These are phyloP conservation scores for Ascocoryne sarcoides DNA, from an alignment of 2,329 filamentous ascomycete genomes.

Conservation along the genomic window DNA sequence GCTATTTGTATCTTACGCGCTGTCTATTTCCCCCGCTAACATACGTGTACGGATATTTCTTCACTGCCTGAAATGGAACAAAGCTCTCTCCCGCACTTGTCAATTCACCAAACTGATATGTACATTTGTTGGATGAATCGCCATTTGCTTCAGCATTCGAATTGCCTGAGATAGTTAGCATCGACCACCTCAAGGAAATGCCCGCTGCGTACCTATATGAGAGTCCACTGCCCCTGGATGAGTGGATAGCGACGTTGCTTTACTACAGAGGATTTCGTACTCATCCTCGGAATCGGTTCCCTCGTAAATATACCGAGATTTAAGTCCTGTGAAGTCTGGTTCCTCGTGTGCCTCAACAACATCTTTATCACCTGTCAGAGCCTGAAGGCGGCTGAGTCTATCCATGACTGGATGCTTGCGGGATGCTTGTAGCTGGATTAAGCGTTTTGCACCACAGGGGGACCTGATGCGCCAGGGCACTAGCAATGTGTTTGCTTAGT, in stretches of 20 bases:
- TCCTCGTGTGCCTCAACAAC: conserved; percentile 1
- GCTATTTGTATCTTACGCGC: conserved; percentile 39
- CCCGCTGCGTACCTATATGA: neutral
- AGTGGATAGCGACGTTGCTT: neutral
- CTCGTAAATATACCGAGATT: conserved; percentile 9
- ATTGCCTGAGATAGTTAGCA: neutral
- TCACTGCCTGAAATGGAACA: conserved; percentile 44
- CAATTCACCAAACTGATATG: conserved; percentile 21
- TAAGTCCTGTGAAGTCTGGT: neutral
- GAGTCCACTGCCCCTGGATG: neutral
- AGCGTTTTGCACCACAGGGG: neutral
- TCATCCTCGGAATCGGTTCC: conserved; percentile 17
- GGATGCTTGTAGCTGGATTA: too few relatives aligned
- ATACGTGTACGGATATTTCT: conserved; percentile 50
- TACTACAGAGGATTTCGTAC: neutral
- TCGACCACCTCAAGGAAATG: neutral
- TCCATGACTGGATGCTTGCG: too few relatives aligned
- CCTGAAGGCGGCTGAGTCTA: conserved; percentile 11
- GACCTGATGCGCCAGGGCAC: neutral
- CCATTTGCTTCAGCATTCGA: neutral
- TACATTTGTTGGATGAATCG: conserved; percentile 1
- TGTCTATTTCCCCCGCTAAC: conserved; percentile 44
- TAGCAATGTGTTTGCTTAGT: conserved; percentile 2
- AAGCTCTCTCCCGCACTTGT: conserved; percentile 30
- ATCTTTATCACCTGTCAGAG: conserved; percentile 8